Base-by-base conservation (phyloP, 768 basidiomycete genomes). In the Kwoniella heveanensis region DNA sequence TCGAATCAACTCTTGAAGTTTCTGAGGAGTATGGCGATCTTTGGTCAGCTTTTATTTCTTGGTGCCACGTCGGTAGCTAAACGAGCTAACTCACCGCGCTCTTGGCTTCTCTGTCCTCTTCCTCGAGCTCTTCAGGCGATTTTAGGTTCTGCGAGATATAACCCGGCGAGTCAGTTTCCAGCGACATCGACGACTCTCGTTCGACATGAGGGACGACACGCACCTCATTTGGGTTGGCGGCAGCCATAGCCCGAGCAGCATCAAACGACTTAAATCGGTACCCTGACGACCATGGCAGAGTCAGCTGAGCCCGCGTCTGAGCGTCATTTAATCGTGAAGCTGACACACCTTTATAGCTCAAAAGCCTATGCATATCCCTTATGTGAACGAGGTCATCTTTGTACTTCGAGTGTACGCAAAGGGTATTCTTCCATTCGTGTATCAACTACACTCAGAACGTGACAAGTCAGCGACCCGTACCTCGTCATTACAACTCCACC, bases 381-480 rank as follows among this genome's bases (percentile, higher is more conserved):
- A 99, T 96, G 73, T 98, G 97, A 9, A 91, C 91, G 51, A 99
- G 82, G 80, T 98, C 95, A 62, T 98, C 96, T 77, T 91, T 92
- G 88, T 92, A 94, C 77, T 94, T 87, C 50, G 89, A 90, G 30
- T 90, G 88, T 0, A 83, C 76, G 75, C 95, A 98, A 49, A 99
- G 90, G 2, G 88, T 88, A 76, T 94, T 91, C 82, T 93, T 96
- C 96, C 96, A 99, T 53, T 84, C 83, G 68, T 95, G 86, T 46
- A 99, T 93, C 65, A 95, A 84, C 70, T 80, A 50, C 10, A 1
- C 15, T 22, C 5, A 49, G 25, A 15, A n/a, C 2, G 32, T 44
- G 15, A 17, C 15, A 49, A 32, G 32, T 39, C 37, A 66, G 51
- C 47, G 19, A 3, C 10, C 4, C 39, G 21, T 25, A n/a, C n/a